Percentiles rank a stretch among this genome's conserved stretches.
These are phyloP conservation scores for Scedosporium aurantiacum DNA, from an alignment of 2,329 filamentous ascomycete species.

Conservation along the genomic window DNA sequence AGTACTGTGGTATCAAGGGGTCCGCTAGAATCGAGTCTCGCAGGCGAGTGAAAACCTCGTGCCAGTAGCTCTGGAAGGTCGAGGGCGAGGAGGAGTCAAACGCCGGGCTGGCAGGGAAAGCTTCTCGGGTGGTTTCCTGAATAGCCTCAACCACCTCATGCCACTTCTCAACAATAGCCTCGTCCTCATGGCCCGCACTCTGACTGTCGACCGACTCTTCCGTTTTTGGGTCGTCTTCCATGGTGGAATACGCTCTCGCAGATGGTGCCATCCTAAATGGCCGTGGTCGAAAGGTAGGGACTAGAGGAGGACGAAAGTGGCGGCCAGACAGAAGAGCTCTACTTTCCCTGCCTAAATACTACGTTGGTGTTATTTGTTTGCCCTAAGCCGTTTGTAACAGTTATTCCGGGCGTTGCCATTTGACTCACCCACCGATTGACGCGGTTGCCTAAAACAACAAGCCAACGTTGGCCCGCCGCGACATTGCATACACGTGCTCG, in stretches of 20 bases:
- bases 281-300: neutral
- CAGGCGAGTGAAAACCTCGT: neutral
- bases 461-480: too few species aligned
- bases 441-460: too few species aligned
- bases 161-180: neutral
- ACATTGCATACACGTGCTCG: too few species aligned
- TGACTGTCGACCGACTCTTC: neutral
- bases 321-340: too few species aligned
- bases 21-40: neutral
- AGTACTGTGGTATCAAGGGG: neutral
- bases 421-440: too few species aligned
- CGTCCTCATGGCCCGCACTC: neutral
- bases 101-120: neutral
- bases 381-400: too few species aligned
- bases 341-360: too few species aligned
- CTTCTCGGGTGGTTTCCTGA: neutral
- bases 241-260: neutral
- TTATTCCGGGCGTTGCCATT: too few species aligned
- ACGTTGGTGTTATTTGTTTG: too few species aligned
- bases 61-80: slow-evolving; percentile 1
- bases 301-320: too few species aligned
- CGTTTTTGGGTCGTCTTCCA: neutral
- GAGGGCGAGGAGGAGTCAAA: neutral
- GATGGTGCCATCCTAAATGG: neutral
- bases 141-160: neutral